Base-by-base conservation (phyloP, 2,329 filamentous ascomycete species). In the Emergomyces africanus region DNA sequence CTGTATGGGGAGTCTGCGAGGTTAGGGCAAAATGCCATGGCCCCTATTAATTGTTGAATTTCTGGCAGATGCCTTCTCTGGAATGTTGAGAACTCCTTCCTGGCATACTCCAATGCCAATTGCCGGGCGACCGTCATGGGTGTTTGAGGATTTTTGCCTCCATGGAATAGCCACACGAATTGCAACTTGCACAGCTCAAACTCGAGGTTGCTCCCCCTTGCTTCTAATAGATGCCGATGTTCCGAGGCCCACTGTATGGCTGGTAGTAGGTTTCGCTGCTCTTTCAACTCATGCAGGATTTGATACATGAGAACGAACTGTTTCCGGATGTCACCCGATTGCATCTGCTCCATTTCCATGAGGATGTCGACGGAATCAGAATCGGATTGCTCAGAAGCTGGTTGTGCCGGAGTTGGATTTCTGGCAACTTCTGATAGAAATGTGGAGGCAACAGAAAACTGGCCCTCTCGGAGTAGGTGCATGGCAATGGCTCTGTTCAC, bases 401-500 rank as follows among this genome's bases (percentile, higher is more conserved):
- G 65, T 61, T 71, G 67, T 62, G 68, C 66, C 56, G 70, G 61
- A 64, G 73, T 64, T 70, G 77, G 75, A 61, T 77, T 74, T 28
- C 76, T 70, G 58, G 77, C 74, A 35, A 81, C 83, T 77, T 97
- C 94, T 15, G 81, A 77, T 54, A 96, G 83, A 66, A 99, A 96
- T 1, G 86, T 90, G 18, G 86, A 84, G 14, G 92, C 92, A 1
- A 96, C 91, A 25, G 80, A 81, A 72, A 99, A 99, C 69, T 96
- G 88, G 54, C 94, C 94, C 75, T 97, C 92, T 46, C 94, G 88
- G 44, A 99, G 81, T 25, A 99, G 81, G 70, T 99, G 94, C 90
- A 97, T 96, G 10, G 89, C 89, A 66, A 99, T 95, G 6, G 94
- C 92, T 59, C 91, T 84, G 74, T 96, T 95, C 69, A 97, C 89